These are phyloP conservation scores for Extremus antarcticus DNA, from an alignment of 495 filamentous ascomycete genomes.

Conservation along the genomic window DNA sequence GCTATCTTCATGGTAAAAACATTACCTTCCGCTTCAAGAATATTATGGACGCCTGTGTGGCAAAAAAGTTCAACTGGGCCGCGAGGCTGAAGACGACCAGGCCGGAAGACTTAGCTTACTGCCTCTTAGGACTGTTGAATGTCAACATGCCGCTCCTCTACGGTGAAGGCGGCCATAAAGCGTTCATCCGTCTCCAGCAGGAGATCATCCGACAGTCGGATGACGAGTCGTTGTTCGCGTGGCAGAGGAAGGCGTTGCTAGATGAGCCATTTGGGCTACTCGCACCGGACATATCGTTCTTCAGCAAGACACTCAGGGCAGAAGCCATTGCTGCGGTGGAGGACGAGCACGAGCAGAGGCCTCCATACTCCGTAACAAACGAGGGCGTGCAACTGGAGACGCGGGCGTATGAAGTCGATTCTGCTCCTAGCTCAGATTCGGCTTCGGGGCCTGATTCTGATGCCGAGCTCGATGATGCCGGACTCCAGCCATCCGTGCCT, in stretches of 20 bases:
- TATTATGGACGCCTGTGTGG: constrained; percentile 3
- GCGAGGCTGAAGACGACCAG: constrained; percentile 8
- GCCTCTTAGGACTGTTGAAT: constrained; percentile 17
- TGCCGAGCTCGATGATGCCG: no score
- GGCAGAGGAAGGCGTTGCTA: not conserved
- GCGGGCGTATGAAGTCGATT: not conserved
- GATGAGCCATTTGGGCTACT: not conserved
- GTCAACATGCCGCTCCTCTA: constrained; percentile 22
- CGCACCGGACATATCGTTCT: not conserved
- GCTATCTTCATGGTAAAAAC: not conserved
- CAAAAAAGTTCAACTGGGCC: constrained; percentile 10
- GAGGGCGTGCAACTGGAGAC: not conserved
- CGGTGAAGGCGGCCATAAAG: constrained; percentile 19
- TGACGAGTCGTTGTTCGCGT: constrained; percentile 9
- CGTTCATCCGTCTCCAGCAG: constrained; percentile 14
- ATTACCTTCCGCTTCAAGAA: not conserved
- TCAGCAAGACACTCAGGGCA: not conserved
- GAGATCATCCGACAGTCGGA: constrained; percentile 5
- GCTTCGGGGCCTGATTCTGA: no score
- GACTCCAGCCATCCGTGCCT: no score
- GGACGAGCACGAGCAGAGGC: not conserved
- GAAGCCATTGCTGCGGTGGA: not conserved
- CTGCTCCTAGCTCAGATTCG: no score
- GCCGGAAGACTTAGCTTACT: constrained; percentile 19
- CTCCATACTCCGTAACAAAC: not conserved